Evolutionary conservation across 495 filamentous ascomycete genomes (phyloP), one percentile per base, ranked within the genome.

Genomic region (Hyphodiscus hymeniophilus): DNA sequence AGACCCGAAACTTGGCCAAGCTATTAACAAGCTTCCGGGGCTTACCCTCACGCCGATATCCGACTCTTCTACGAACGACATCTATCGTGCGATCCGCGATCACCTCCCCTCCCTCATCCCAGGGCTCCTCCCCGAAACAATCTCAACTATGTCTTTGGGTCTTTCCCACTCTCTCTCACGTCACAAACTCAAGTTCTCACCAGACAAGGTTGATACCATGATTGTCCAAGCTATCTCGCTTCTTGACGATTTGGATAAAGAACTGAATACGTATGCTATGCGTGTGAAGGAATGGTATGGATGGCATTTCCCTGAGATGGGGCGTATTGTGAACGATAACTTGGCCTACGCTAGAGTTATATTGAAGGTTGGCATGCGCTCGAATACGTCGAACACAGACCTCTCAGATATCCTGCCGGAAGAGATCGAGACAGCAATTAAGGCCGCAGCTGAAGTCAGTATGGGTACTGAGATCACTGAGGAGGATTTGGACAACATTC

Each of bases 281-380:
- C 75, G 92, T 61, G 89, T 96, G 42, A 96, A 95, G 80, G 92
- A 99, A 67, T 99, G 92, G 92, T 99, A 99, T 59, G 92, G 92
- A 48, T 99, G 92, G 92, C 94, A 97, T 69, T 99, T 97, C 73
- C 92, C 92, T 18, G 92, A 99, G 69, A 76, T 99, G 76, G 89
- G 84, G 50, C 85, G 86, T 64, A 96, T 97, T 61, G 76, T 99
- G 54, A 94, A 95, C 64, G 92, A 99, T 76, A 99, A 99, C 67
- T 69, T 96, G 44, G 94, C 94, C 48, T 97, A 96, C 60, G 77
- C 92, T 45, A 77, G 80, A 41, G 79, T 97, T 41, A 89, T 97
- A 48, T 69, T 91, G 45, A 76, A 78, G 55, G 85, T 95, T 76
- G 92, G 92, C 53, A 84, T 94, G 79, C 81, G 92, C 44, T 71